Evolutionary conservation across 2,329 filamentous ascomycete genomes (phyloP).

Genomic region (Pleoardoris graminearum): DNA sequence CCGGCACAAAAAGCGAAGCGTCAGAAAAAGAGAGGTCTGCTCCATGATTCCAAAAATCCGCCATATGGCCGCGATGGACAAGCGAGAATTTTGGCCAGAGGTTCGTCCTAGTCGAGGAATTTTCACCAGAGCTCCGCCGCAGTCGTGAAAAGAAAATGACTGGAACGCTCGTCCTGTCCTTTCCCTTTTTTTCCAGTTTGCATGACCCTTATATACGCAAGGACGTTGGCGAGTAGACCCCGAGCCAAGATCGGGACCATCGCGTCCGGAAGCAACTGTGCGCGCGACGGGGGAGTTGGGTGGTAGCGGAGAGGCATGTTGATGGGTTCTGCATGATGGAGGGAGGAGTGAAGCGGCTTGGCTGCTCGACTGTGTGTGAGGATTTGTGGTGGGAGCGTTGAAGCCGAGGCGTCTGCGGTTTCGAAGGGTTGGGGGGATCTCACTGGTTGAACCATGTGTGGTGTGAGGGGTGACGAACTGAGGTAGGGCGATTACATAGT

Average conservation of each 20-base stretch:
- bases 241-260: background rate
- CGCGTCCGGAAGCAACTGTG: background rate
- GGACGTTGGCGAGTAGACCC: background rate
- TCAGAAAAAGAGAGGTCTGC: slow-evolving; percentile 15
- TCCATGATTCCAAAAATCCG: background rate
- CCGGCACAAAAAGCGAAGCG: background rate
- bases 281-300: background rate
- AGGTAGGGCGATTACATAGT: too few relatives aligned
- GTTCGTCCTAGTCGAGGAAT: slow-evolving; percentile 11
- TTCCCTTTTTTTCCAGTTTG: background rate
- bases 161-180: background rate
- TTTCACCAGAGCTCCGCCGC: slow-evolving; percentile 31
- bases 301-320: background rate
- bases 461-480: background rate
- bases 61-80: background rate
- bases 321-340: background rate
- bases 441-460: background rate
- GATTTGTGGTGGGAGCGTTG: background rate
- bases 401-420: background rate
- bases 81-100: slow-evolving; percentile 15
- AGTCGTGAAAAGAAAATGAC: background rate
- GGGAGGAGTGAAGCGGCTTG: background rate
- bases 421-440: background rate
- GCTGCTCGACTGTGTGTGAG: background rate
- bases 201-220: background rate